Conservation (phyloP, 1,284 basidiomycete genomes). For the Phlebopus sp. region DNA sequence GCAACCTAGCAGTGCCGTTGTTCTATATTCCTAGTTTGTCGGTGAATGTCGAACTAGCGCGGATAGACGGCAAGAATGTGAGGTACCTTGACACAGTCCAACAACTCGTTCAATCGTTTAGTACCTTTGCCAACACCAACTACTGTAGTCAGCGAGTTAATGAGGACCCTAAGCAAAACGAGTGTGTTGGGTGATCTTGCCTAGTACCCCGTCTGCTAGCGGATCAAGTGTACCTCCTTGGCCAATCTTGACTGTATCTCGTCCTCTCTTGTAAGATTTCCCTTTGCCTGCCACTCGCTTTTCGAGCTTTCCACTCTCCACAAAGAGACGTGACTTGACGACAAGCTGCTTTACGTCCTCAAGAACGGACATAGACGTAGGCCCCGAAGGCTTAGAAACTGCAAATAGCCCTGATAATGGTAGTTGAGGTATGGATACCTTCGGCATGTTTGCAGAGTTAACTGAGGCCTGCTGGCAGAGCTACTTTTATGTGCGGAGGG, state of each 20-base stretch:
- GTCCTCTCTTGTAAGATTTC: slow-evolving; percentile 37
- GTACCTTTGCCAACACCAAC: slow-evolving; percentile 91
- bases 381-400: slow-evolving; percentile 83
- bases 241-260: slow-evolving; percentile 71
- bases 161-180: slow-evolving; percentile 11
- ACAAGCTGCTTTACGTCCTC: slow-evolving; percentile 85
- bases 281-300: slow-evolving; percentile 37
- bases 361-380: slow-evolving; percentile 88
- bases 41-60: slow-evolving; percentile 16
- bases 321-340: slow-evolving; percentile 78
- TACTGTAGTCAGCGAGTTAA: slow-evolving; percentile 47
- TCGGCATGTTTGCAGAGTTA: slow-evolving; percentile 61
- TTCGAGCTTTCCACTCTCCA: slow-evolving; percentile 53
- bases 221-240: slow-evolving; percentile 97
- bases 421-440: slow-evolving; percentile 45
- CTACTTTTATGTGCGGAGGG: too few species aligned
- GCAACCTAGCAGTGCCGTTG: slow-evolving; percentile 89
- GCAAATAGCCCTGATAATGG: slow-evolving; percentile 83
- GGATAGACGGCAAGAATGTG: slow-evolving; percentile 2
- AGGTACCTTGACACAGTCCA: slow-evolving; percentile 87
- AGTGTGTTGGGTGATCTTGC: slow-evolving; percentile 38
- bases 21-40: slow-evolving; percentile 76
- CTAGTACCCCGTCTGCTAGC: slow-evolving; percentile 90
- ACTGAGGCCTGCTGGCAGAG: too few species aligned
- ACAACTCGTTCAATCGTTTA: slow-evolving; percentile 82